These are phyloP conservation scores for Amborella trichopoda DNA, from an alignment of 164 flowering plant genomes.

Conservation along the genomic window DNA sequence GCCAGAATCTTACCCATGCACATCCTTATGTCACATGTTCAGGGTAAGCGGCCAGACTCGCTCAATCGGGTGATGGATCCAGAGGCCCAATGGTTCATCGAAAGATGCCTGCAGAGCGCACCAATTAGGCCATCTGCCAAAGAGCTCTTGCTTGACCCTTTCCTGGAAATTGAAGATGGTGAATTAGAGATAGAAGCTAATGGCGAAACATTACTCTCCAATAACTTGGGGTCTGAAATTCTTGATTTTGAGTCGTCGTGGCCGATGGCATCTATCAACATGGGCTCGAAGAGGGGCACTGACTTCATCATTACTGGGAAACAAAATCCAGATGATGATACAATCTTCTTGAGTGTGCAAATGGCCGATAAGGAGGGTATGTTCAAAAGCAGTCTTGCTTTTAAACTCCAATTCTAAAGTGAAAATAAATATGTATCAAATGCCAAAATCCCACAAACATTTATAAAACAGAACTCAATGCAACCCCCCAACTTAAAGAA, in stretches of 20 bases:
- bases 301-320: slow-evolving; percentile 68
- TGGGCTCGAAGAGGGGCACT: no score
- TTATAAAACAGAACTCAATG: no score
- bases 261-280: no score
- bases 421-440: no score
- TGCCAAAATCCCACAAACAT: no score
- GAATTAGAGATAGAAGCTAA: no score
- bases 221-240: no score
- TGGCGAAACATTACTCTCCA: no score
- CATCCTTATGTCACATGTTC: neutral
- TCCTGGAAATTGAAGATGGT: slow-evolving; percentile 34
- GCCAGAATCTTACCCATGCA: neutral
- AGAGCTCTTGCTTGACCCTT: slow-evolving; percentile 59
- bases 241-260: no score
- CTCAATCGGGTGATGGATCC: slow-evolving; percentile 39
- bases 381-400: neutral
- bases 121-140: slow-evolving; percentile 56
- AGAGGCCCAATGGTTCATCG: slow-evolving; percentile 52
- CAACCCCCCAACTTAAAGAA: no score
- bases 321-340: slow-evolving; percentile 49
- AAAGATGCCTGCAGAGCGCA: slow-evolving; percentile 50
- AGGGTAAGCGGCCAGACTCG: slow-evolving; percentile 81
- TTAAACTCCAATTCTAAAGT: no score
- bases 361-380: slow-evolving; percentile 55
- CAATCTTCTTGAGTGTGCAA: slow-evolving; percentile 64